Percentiles rank a stretch among this genome's conserved stretches.
Evolutionary conservation across 805 yeast species (phyloP).

Genomic region (Myxozyma neglecta): DNA sequence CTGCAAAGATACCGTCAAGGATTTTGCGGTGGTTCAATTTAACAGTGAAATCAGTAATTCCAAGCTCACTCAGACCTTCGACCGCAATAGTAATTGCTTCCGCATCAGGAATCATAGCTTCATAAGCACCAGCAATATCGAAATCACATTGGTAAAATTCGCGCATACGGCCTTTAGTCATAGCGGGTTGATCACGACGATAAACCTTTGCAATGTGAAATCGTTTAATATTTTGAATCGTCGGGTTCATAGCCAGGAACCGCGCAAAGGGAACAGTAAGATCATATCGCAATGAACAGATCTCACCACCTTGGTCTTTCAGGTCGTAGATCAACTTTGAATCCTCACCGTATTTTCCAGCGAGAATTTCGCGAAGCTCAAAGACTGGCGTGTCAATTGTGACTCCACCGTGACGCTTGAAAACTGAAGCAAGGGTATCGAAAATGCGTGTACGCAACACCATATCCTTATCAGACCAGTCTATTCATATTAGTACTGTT

Average conservation of each 20-base stretch:
- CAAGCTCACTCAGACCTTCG: slow-evolving; percentile 80
- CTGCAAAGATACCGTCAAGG: slow-evolving; percentile 91
- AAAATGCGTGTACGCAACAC: slow-evolving; percentile 88
- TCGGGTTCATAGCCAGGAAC: slow-evolving; percentile 87
- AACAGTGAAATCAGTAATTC: slow-evolving; percentile 84
- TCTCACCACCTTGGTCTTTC: slow-evolving; percentile 98
- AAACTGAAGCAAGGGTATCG: slow-evolving; percentile 64
- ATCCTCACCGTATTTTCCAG: slow-evolving; percentile 99
- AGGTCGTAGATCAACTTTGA: slow-evolving; percentile 92
- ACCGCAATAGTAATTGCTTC: slow-evolving; percentile 79
- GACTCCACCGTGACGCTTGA: slow-evolving; percentile 96
- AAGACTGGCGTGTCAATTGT: slow-evolving; percentile 98
- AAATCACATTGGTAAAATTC: slow-evolving; percentile 99
- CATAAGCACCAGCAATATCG: slow-evolving; percentile 92
- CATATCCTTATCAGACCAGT: slow-evolving; percentile 99
- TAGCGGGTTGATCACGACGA: slow-evolving; percentile 99
- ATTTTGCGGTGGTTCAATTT: slow-evolving; percentile 94
- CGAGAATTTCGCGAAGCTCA: slow-evolving; percentile 88
- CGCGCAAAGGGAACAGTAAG: slow-evolving; percentile 98
- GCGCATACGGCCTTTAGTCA: slow-evolving; percentile 99
- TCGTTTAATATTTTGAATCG: slow-evolving; percentile 83
- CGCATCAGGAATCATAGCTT: slow-evolving; percentile 94
- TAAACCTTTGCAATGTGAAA: slow-evolving; percentile 97
- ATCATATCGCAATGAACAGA: slow-evolving; percentile 92
- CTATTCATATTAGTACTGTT: slow-evolving; percentile 42